Percentiles rank a stretch among this genome's conserved stretches.
Evolutionary conservation across 2,329 filamentous ascomycete genomes (phyloP).

Genomic region (Aspergillus viridinutans): DNA sequence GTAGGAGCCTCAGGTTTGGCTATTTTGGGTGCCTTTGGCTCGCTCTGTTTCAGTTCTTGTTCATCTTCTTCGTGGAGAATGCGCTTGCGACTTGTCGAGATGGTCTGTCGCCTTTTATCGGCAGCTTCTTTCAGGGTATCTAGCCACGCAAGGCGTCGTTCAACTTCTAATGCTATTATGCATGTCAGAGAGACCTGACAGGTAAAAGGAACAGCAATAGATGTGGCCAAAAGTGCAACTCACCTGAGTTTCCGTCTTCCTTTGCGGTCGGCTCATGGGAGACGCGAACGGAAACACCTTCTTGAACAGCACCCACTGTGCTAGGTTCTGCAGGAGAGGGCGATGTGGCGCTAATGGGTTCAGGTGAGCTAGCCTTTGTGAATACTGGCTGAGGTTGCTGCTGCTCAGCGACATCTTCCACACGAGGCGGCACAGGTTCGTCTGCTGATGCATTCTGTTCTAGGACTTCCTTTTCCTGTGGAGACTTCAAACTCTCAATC

Average conservation of each 20-base stretch:
- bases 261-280: background rate
- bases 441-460: background rate
- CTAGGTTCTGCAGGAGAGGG: background rate
- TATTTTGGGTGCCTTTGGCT: conserved; percentile 23
- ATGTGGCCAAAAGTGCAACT: background rate
- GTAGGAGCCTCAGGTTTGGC: conserved; percentile 13
- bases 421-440: background rate
- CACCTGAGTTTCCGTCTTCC: background rate
- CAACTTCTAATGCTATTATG: conserved; percentile 5
- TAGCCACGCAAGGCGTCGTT: conserved; percentile 15
- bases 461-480: background rate
- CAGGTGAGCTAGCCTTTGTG: background rate
- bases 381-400: background rate
- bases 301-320: background rate
- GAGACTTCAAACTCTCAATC: background rate
- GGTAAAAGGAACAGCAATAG: background rate
- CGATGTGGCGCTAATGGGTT: background rate
- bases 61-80: conserved; percentile 19
- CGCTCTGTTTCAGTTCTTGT: conserved; percentile 8
- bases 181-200: background rate
- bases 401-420: background rate
- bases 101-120: conserved; percentile 19
- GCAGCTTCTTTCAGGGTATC: conserved; percentile 18
- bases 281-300: background rate
- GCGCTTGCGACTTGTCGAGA: conserved; percentile 25